Evolutionary conservation across 805 yeast species (phyloP).

Genomic region (Myxozyma melibiosi): DNA sequence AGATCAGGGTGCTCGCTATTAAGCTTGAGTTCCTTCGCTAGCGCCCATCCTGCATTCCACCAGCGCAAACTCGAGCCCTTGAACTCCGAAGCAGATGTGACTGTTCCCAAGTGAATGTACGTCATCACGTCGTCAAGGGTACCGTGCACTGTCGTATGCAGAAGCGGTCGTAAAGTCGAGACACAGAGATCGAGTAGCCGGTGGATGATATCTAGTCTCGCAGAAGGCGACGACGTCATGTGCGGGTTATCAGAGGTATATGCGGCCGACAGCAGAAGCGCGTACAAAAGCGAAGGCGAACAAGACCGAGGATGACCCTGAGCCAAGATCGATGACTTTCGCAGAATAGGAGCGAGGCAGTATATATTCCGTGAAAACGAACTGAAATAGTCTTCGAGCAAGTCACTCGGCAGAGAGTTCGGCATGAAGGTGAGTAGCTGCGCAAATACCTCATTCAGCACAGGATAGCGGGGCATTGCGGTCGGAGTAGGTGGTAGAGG

Average conservation of each 20-base stretch:
- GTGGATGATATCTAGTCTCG: slow-evolving; percentile 37
- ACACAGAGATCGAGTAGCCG: slow-evolving; percentile 36
- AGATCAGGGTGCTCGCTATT: slow-evolving; percentile 36
- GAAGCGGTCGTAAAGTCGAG: slow-evolving; percentile 35
- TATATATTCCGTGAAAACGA: slow-evolving; percentile 37
- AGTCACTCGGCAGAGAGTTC: slow-evolving; percentile 35
- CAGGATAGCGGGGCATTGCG: slow-evolving; percentile 28
- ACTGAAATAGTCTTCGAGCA: slow-evolving; percentile 38
- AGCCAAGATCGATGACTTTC: slow-evolving; percentile 36
- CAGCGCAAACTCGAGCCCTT: slow-evolving; percentile 40
- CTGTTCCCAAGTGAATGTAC: slow-evolving; percentile 40
- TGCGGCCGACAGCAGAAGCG: slow-evolving; percentile 39
- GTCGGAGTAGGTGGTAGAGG: slow-evolving; percentile 6
- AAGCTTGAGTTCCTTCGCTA: slow-evolving; percentile 40
- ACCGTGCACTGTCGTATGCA: slow-evolving; percentile 33
- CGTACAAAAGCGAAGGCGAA: slow-evolving; percentile 36
- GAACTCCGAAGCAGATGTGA: slow-evolving; percentile 41
- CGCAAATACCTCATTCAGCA: slow-evolving; percentile 32
- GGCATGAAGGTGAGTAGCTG: slow-evolving; percentile 33
- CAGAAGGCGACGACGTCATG: slow-evolving; percentile 37
- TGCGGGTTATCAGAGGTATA: slow-evolving; percentile 40
- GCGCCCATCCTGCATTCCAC: slow-evolving; percentile 40
- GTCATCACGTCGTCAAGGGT: slow-evolving; percentile 41
- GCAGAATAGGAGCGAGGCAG: slow-evolving; percentile 37
- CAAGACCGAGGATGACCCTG: slow-evolving; percentile 29